Conservation (phyloP, 2,329 filamentous ascomycete species). For the Colletotrichum destructivum region DNA sequence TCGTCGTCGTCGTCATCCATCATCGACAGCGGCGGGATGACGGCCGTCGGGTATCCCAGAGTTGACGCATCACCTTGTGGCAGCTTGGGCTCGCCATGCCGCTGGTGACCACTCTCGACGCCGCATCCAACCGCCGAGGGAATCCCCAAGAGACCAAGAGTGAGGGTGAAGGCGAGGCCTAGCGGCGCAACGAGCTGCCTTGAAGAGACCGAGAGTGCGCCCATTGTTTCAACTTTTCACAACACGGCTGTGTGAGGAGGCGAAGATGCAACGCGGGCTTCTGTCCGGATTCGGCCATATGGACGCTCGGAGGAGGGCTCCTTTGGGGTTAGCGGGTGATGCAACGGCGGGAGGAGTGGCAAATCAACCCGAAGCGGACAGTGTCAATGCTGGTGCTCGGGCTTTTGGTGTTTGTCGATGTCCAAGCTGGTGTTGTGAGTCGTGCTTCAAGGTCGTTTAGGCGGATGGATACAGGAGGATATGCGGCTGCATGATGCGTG, state of each 20-base stretch:
- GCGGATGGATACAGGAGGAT: too few species aligned
- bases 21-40: background rate
- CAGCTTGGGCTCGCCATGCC: background rate
- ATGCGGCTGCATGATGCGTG: too few species aligned
- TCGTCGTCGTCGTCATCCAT: background rate
- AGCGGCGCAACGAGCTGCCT: slow-evolving; percentile 13
- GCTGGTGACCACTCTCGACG: background rate
- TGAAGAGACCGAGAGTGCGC: slow-evolving; percentile 3
- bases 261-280: slow-evolving; percentile 16
- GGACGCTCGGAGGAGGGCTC: slow-evolving; percentile 20
- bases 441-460: background rate
- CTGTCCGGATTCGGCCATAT: background rate
- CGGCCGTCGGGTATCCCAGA: slow-evolving; percentile 1
- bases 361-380: slow-evolving; percentile 3
- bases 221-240: slow-evolving; percentile 24
- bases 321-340: slow-evolving; percentile 7
- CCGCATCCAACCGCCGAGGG: background rate
- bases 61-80: background rate
- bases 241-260: background rate
- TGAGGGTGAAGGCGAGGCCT: slow-evolving; percentile 13
- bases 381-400: slow-evolving; percentile 15
- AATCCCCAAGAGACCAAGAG: background rate
- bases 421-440: slow-evolving; percentile 6
- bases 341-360: slow-evolving; percentile 5
- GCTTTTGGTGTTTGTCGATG: background rate